A percentile compares a stretch with the other conserved stretches of the same genome.
phyloP scores from a whole-genome alignment of 2,329 filamentous ascomycete species.

The Pseudogymnoascus sp. region DNA sequence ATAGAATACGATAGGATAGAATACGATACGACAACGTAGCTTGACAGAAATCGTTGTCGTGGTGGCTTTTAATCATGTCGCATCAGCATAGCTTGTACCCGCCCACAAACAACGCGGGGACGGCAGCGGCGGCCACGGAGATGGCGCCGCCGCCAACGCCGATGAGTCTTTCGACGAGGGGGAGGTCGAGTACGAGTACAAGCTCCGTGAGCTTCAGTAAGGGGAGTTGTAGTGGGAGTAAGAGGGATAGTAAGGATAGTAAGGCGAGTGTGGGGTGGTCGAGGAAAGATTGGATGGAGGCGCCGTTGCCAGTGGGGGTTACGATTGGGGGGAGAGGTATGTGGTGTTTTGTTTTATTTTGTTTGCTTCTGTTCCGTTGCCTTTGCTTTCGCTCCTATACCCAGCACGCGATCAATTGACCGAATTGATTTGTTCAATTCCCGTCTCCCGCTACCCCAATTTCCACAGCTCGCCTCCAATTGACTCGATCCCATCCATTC shows the following conservation, averaged over 20 bases:
- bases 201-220: background rate
- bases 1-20: background rate
- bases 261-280: background rate
- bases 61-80: background rate
- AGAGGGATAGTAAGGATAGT: background rate
- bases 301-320: background rate
- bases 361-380: background rate
- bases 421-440: background rate
- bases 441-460: background rate
- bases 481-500: background rate
- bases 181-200: background rate
- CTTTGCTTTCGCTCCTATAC: background rate
- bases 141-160: background rate
- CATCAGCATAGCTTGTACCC: background rate
- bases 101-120: background rate
- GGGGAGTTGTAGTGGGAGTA: background rate
- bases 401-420: background rate
- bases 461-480: background rate
- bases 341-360: background rate
- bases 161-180: background rate
- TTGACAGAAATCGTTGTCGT: background rate
- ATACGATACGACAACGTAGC: background rate
- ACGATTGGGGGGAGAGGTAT: background rate
- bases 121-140: background rate
- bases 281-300: background rate